A percentile compares a stretch with the other conserved stretches of the same genome.
phyloP scores from a whole-genome alignment of 352 stramenopile species.

The Pythium insidiosum region DNA sequence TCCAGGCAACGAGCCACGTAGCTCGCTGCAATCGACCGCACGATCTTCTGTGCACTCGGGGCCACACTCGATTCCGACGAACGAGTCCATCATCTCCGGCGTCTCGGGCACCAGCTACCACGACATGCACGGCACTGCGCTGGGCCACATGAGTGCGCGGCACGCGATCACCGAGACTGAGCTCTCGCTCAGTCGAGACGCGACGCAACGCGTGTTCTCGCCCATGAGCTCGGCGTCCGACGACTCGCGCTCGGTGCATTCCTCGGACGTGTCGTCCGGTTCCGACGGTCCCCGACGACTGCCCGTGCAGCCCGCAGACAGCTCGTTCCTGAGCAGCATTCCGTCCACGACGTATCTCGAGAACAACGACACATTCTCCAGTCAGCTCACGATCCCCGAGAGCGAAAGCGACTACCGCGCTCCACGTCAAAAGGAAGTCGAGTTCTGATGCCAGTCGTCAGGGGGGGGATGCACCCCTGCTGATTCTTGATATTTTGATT shows the following conservation, averaged over 20 bases:
- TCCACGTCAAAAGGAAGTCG: background rate
- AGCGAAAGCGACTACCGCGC: conserved; percentile 3
- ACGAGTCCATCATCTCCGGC: conserved; percentile 35
- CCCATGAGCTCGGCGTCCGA: conserved; percentile 13
- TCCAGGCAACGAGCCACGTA: conserved; percentile 1
- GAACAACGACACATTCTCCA: conserved; percentile 14
- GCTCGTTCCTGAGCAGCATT: conserved; percentile 11
- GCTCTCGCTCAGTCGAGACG: conserved; percentile 18
- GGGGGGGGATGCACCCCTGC: too few relatives aligned
- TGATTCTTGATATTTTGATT: too few relatives aligned
- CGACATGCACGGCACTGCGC: conserved; percentile 19
- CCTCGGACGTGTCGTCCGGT: conserved; percentile 6
- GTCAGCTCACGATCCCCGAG: conserved; percentile 9
- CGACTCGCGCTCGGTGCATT: background rate
- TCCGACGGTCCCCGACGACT: background rate
- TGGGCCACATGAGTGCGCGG: conserved; percentile 15
- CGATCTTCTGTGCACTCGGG: conserved; percentile 9
- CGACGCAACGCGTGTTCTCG: conserved; percentile 25
- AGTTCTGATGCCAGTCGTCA: background rate
- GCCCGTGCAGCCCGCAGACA: background rate
- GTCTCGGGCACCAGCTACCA: conserved; percentile 35
- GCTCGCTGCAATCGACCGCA: conserved; percentile 4
- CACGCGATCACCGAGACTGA: conserved; percentile 32
- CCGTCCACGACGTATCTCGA: conserved; percentile 12
- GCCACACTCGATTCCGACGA: conserved; percentile 8